Evolutionary conservation across 2,329 filamentous ascomycete genomes (phyloP).

Genomic region (Ophiostoma fasciatum): DNA sequence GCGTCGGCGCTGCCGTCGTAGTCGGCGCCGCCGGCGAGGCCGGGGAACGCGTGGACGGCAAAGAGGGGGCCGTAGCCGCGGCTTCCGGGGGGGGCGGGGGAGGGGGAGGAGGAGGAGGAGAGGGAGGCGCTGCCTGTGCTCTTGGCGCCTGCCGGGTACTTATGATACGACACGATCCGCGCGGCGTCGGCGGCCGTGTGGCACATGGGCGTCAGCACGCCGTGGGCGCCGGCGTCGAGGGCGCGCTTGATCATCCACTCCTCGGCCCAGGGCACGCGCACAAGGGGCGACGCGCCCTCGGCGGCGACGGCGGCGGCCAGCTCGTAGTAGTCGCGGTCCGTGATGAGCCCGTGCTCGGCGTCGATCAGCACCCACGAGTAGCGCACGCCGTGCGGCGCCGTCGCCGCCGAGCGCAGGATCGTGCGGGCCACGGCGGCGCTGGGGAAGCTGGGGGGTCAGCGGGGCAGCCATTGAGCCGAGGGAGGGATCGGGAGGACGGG

Average conservation of each 20-base stretch:
- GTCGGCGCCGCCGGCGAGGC: conserved; percentile 14
- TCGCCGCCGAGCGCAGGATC: conserved; percentile 10
- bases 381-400: not conserved
- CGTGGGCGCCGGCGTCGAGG: conserved; percentile 44
- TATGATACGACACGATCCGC: conserved; percentile 12
- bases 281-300: conserved; percentile 24
- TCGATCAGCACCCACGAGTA: conserved; percentile 22
- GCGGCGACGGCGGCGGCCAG: conserved; percentile 21
- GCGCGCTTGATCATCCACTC: conserved; percentile 48
- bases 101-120: no score
- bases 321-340: conserved; percentile 22
- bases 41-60: conserved; percentile 14
- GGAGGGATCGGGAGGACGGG: no score
- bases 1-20: conserved; percentile 21
- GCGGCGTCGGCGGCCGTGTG: conserved; percentile 13
- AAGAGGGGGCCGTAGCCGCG: conserved; percentile 21
- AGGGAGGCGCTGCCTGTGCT: no score
- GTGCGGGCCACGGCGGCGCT: conserved; percentile 10
- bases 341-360: conserved; percentile 24
- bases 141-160: conserved; percentile 13
- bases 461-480: no score
- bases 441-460: conserved; percentile 4
- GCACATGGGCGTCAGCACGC: conserved; percentile 34
- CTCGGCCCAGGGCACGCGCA: conserved; percentile 38
- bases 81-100: not conserved